These are phyloP conservation scores for Russula compacta DNA, from an alignment of 768 basidiomycete species.

Conservation along the genomic window DNA sequence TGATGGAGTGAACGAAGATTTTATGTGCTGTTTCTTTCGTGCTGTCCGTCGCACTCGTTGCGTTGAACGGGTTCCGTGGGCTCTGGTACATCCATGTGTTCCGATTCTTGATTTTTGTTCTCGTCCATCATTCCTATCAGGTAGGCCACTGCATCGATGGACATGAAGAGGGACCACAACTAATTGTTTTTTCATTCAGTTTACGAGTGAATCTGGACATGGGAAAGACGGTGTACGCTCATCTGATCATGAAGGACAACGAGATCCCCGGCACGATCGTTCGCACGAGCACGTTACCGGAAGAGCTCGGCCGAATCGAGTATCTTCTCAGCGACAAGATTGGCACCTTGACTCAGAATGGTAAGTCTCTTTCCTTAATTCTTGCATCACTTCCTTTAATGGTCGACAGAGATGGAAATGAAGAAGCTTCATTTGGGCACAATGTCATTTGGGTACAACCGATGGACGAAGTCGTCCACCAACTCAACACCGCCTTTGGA, in stretches of 20 bases:
- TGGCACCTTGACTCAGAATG: constrained; percentile 95
- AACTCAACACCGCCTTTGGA: constrained; percentile 80
- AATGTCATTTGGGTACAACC: constrained; percentile 92
- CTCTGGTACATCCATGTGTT: constrained; percentile 95
- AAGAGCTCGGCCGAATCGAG: constrained; percentile 91
- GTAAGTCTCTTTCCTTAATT: constrained; percentile 34
- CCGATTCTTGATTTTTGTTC: constrained; percentile 93
- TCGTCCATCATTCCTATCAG: constrained; percentile 99
- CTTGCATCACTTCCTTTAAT: not conserved
- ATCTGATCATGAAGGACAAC: constrained; percentile 85
- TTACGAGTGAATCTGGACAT: constrained; percentile 98
- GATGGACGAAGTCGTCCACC: constrained; percentile 98
- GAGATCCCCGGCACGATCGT: constrained; percentile 97
- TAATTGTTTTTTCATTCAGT: constrained; percentile 35
- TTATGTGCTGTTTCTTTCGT: constrained; percentile 91
- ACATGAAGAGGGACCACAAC: not conserved
- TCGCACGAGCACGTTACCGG: constrained; percentile 93
- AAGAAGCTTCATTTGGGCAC: constrained; percentile 98
- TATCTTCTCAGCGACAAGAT: constrained; percentile 98
- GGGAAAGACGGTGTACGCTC: constrained; percentile 98
- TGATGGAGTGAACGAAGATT: constrained; percentile 43
- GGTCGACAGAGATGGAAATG: constrained; percentile 88
- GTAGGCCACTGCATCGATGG: constrained; percentile 35
- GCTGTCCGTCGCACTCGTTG: constrained; percentile 84
- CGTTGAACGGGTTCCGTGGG: constrained; percentile 92